These are phyloP conservation scores for Omphalea diandra DNA, from an alignment of 441 rosid genomes.

Conservation along the genomic window DNA sequence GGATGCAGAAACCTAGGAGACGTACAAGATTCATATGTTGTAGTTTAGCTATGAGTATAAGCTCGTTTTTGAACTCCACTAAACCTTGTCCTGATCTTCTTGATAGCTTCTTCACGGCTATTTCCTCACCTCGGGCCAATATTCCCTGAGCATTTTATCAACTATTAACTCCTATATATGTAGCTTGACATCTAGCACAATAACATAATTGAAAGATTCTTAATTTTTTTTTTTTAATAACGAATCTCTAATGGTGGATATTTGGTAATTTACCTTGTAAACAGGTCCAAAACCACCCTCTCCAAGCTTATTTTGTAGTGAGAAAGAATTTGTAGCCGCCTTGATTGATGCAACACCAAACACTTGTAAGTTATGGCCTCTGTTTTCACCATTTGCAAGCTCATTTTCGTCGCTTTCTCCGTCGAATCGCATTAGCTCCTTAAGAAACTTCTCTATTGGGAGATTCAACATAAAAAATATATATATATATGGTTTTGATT, in stretches of 20 bases:
- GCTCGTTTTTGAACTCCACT: neutral
- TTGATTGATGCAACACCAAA: neutral
- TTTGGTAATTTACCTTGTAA: neutral
- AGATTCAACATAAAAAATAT: too few species aligned
- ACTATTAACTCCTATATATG: too few species aligned
- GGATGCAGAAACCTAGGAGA: slow-evolving; percentile 11
- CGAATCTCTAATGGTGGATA: too few species aligned
- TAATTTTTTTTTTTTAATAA: too few species aligned
- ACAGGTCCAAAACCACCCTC: neutral
- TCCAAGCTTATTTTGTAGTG: neutral
- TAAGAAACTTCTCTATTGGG: slow-evolving; percentile 5
- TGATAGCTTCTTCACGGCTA: slow-evolving; percentile 1
- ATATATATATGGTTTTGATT: too few species aligned
- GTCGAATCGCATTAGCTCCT: neutral
- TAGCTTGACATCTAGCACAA: too few species aligned
- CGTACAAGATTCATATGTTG: neutral
- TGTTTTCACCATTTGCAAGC: neutral
- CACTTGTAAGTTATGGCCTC: neutral
- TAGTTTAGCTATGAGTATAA: neutral
- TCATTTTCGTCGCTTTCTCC: neutral
- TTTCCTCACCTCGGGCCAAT: neutral
- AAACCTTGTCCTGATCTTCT: slow-evolving; percentile 1
- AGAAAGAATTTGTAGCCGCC: neutral
- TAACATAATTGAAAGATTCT: too few species aligned
- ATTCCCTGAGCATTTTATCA: neutral